Base-by-base conservation (phyloP, 352 stramenopile genomes). In the Phytophthora tentaculata region DNA sequence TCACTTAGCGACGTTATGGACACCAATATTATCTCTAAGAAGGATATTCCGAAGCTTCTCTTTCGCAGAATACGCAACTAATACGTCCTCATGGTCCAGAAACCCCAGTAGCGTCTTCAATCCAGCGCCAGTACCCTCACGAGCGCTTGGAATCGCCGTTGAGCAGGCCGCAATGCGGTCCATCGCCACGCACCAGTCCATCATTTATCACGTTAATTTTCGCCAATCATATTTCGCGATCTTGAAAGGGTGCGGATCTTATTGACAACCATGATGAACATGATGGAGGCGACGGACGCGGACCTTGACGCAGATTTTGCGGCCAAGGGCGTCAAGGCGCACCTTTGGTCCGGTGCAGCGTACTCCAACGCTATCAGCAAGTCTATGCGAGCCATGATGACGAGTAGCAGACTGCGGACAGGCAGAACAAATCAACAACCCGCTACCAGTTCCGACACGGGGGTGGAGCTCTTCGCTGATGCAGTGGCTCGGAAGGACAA, bases 351-450 rank as follows among this genome's bases (percentile, higher is more conserved):
- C 0, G 58, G 62, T 4, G 44, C 50, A 52, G 56, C 51, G 39
- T 88, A 86, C 61, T 85, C 81, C 43, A 80, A 63, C 14, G 67
- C 67, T 29, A 71, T 90, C 12, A 69, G 69, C 19, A 88, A 81
- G 53, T 90, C 82, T 32, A 76, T 89, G 66, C 73, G 73, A 56
- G 81, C 73, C 49, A 90, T 90, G 62, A 88, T 90, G 37, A 39
- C 63, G 13, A 55, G 52, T n/a, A 69, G 50, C 44, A 65, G 66
- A 8, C 39, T 69, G 24, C 53, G 51, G 13, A 56, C 55, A 17
- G 41, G 39, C 48, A 37, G 43, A 13, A n/a, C n/a, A n/a, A n/a
- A n/a, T n/a, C 54, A 55, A 60, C 10, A 39, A 16, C 2, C 16
- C 0, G 6, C 50, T 45, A 19, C 5, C 17, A 59, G 50, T 19